phyloP scores from a whole-genome alignment of 345 rosid genomes.

The Gossypium stocksii region DNA sequence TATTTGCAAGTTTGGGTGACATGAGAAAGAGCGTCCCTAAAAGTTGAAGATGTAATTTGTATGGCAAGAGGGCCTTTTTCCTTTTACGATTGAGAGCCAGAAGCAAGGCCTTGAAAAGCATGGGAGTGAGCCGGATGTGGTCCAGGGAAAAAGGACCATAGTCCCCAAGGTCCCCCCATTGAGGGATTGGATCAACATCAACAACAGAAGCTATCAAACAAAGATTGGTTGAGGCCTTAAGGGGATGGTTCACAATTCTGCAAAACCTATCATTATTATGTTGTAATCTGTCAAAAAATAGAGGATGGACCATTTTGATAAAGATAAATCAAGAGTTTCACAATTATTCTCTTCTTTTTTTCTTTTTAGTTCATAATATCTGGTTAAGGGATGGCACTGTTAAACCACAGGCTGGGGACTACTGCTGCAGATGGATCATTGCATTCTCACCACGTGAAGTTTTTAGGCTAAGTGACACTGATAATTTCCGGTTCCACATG shows the following conservation, averaged over 20 bases:
- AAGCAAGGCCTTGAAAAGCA: background rate
- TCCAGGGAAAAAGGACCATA: slow-evolving; percentile 12
- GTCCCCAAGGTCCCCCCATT: background rate
- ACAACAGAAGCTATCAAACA: background rate
- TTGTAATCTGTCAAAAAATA: background rate
- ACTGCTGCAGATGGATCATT: slow-evolving; percentile 1
- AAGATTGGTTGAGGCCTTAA: background rate
- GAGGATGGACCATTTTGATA: background rate
- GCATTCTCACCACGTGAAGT: slow-evolving; percentile 9
- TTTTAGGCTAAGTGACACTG: background rate
- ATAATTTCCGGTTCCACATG: too few relatives aligned
- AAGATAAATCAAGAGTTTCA: background rate
- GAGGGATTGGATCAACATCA: background rate
- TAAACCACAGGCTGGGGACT: background rate
- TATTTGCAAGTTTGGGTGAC: background rate
- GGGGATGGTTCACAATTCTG: background rate
- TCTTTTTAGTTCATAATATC: background rate
- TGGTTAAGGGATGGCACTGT: background rate
- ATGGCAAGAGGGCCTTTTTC: background rate
- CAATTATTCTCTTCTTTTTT: background rate
- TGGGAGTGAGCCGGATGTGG: background rate
- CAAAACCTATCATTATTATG: background rate
- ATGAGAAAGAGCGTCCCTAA: background rate
- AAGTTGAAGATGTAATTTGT: background rate
- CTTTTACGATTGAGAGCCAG: background rate